Evolutionary conservation across 495 filamentous ascomycete species (phyloP).

Genomic region (Aspergillus homomorphus): DNA sequence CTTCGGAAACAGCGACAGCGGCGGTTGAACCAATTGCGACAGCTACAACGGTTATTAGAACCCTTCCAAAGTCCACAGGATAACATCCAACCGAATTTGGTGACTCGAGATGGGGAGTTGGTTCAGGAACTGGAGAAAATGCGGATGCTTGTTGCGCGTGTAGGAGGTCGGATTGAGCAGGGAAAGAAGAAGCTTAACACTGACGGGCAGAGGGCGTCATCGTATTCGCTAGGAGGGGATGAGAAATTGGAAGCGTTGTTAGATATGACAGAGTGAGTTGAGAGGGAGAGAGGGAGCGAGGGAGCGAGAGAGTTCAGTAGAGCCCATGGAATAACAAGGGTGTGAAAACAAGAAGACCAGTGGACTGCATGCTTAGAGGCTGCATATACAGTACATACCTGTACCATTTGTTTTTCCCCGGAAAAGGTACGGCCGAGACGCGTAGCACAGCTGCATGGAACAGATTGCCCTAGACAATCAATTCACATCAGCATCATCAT

Average conservation of each 20-base stretch:
- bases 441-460: slow-evolving; percentile 16
- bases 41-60: slow-evolving; percentile 55
- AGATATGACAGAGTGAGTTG: slow-evolving; percentile 37
- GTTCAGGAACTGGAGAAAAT: slow-evolving; percentile 71
- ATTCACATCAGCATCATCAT: no score
- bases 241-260: slow-evolving; percentile 37
- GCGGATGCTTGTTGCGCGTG: slow-evolving; percentile 69
- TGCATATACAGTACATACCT: background rate
- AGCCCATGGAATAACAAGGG: background rate
- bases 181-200: slow-evolving; percentile 23
- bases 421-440: background rate
- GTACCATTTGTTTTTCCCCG: background rate
- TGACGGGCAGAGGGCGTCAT: slow-evolving; percentile 17
- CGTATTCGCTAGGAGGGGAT: slow-evolving; percentile 31
- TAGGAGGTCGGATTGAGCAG: slow-evolving; percentile 57
- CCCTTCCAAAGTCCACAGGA: slow-evolving; percentile 55
- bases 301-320: background rate
- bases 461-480: slow-evolving; percentile 4
- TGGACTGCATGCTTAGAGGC: background rate
- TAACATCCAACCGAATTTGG: slow-evolving; percentile 72
- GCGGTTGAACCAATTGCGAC: slow-evolving; percentile 54
- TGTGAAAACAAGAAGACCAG: background rate
- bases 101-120: slow-evolving; percentile 70
- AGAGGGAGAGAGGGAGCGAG: background rate
- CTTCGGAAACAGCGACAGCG: slow-evolving; percentile 51